Evolutionary conservation across 352 stramenopile species (phyloP).

Genomic region (Peronospora belbahrii): DNA sequence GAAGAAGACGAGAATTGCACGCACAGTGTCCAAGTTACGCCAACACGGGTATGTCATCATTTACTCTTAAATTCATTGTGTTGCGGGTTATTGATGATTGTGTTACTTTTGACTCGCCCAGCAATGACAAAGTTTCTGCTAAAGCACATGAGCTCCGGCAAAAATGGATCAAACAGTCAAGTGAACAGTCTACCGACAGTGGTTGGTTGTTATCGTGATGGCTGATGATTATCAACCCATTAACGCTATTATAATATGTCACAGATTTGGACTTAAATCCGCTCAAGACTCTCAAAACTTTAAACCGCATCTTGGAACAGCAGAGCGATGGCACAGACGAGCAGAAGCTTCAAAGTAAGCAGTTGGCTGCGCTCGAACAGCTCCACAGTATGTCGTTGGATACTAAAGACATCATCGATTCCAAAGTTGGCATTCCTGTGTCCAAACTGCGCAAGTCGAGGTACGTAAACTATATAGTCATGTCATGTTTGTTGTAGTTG

Average conservation of each 20-base stretch:
- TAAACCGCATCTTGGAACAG: conserved; percentile 49
- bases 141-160: conserved; percentile 56
- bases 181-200: conserved; percentile 28
- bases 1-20: conserved; percentile 60
- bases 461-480: conserved; percentile 15
- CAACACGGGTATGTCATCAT: conserved; percentile 56
- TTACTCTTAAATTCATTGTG: background rate
- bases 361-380: conserved; percentile 43
- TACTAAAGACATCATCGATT: conserved; percentile 71
- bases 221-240: background rate
- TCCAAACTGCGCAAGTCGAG: conserved; percentile 73
- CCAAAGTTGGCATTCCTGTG: conserved; percentile 66
- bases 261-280: conserved; percentile 23
- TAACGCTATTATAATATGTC: background rate
- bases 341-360: conserved; percentile 30
- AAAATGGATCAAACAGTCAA: conserved; percentile 60
- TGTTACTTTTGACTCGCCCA: conserved; percentile 14
- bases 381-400: conserved; percentile 56
- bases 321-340: conserved; percentile 26
- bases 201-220: conserved; percentile 1
- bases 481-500: background rate
- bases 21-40: conserved; percentile 52
- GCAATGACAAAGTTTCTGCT: conserved; percentile 74
- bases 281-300: conserved; percentile 40
- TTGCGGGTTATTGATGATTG: background rate